Evolutionary conservation across 768 basidiomycete genomes (phyloP).

Genomic region (Cystobasidium tubakii): DNA sequence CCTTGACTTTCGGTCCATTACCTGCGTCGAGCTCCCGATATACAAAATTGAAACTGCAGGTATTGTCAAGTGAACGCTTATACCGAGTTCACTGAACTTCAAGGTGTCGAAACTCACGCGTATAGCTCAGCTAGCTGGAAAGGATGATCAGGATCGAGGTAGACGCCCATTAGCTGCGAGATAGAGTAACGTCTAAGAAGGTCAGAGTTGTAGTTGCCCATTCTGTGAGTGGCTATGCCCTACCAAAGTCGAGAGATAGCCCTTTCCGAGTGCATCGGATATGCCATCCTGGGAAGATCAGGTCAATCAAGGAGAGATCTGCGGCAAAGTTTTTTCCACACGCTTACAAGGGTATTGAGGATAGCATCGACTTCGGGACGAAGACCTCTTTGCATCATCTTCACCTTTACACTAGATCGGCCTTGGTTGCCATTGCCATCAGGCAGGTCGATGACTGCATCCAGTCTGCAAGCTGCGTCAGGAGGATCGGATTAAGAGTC

Average conservation of each 20-base stretch:
- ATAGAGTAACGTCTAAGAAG: background rate
- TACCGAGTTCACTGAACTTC: too few relatives aligned
- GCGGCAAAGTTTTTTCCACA: constrained; percentile 4
- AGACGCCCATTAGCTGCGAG: constrained; percentile 36
- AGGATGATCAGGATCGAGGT: constrained; percentile 66
- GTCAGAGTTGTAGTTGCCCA: constrained; percentile 6
- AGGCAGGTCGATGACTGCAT: constrained; percentile 18
- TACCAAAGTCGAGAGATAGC: constrained; percentile 72
- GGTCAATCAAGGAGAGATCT: background rate
- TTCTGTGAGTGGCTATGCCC: constrained; percentile 48
- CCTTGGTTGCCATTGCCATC: background rate
- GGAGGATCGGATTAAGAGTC: too few relatives aligned
- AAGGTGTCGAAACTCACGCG: constrained; percentile 31
- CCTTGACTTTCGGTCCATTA: constrained; percentile 23
- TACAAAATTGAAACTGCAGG: constrained; percentile 40
- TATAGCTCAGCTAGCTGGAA: constrained; percentile 59
- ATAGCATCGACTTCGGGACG: constrained; percentile 77
- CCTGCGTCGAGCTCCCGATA: constrained; percentile 33
- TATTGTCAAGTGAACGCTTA: too few relatives aligned
- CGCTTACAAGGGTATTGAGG: constrained; percentile 67
- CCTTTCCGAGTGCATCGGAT: constrained; percentile 75
- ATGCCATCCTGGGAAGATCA: constrained; percentile 68
- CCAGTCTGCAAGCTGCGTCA: background rate
- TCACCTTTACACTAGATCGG: constrained; percentile 60
- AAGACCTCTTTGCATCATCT: constrained; percentile 66